Evolutionary conservation across 2,329 filamentous ascomycete genomes (phyloP).

Genomic region (Stemphylium beticola): DNA sequence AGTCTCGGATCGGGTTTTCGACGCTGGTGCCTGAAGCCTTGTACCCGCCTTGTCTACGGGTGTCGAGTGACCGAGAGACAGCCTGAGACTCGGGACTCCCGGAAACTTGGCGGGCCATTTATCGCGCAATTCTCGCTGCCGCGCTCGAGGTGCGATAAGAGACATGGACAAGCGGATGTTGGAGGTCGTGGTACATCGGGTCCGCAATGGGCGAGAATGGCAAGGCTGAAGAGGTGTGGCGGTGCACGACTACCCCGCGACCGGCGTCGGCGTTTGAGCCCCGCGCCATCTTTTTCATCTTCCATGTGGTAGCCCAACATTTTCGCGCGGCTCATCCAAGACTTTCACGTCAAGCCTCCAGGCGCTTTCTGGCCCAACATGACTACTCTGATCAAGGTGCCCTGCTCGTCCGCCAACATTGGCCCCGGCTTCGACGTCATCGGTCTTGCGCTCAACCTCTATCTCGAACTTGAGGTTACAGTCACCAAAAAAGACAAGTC

Average conservation of each 20-base stretch:
- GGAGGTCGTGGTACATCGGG: background rate
- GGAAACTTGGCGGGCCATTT: background rate
- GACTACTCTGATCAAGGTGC: conserved; percentile 72
- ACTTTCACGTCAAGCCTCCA: conserved; percentile 12
- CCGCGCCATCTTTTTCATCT: conserved; percentile 16
- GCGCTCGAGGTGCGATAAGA: background rate
- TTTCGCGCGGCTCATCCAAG: conserved; percentile 11
- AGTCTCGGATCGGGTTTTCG: background rate
- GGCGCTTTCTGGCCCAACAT: conserved; percentile 25
- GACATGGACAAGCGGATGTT: background rate
- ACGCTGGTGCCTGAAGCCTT: background rate
- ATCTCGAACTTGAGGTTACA: conserved; percentile 86
- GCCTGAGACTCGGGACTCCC: background rate
- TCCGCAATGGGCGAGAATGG: background rate
- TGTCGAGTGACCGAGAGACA: background rate
- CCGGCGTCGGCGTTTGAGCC: conserved; percentile 19
- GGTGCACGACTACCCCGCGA: conserved; percentile 11
- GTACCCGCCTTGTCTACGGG: background rate
- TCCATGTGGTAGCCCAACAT: conserved; percentile 9
- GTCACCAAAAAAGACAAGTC: conserved; percentile 63
- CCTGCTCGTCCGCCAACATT: conserved; percentile 97
- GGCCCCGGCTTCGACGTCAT: conserved; percentile 97
- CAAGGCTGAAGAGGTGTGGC: conserved; percentile 4
- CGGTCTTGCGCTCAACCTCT: conserved; percentile 90
- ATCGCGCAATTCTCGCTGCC: too few relatives aligned